Percentiles rank a stretch among this genome's conserved stretches.
Evolutionary conservation across 495 filamentous ascomycete genomes (phyloP).

Genomic region (Tuber microsphaerosporum): DNA sequence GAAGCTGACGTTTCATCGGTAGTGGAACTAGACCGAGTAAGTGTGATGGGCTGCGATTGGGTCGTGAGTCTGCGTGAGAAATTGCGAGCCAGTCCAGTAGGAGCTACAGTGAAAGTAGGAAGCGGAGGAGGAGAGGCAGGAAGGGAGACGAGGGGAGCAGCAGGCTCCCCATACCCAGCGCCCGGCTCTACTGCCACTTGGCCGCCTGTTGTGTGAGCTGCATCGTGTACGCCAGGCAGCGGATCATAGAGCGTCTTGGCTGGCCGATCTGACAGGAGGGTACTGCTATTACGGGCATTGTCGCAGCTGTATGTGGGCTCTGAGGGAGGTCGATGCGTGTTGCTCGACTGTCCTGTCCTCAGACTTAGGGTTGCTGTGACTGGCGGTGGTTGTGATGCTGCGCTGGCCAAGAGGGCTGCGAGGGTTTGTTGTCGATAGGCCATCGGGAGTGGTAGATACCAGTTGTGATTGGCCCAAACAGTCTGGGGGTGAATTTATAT

Average conservation of each 20-base stretch:
- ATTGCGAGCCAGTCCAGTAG: not conserved
- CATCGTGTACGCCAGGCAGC: not conserved
- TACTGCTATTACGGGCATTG: slow-evolving; percentile 4
- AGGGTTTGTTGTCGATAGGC: slow-evolving; percentile 1
- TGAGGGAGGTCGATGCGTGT: slow-evolving; percentile 2
- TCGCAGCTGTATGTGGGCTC: not conserved
- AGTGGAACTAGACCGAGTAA: not conserved
- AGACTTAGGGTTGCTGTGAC: not conserved
- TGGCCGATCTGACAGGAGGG: slow-evolving; percentile 1
- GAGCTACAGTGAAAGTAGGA: not conserved
- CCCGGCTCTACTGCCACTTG: slow-evolving; percentile 2
- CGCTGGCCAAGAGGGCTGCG: not conserved
- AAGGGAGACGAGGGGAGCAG: not conserved
- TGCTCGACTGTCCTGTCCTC: not conserved
- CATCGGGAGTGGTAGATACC: not conserved
- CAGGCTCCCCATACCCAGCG: not conserved
- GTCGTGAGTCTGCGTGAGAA: not conserved
- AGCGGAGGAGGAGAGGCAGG: not conserved
- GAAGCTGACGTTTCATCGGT: slow-evolving; percentile 2
- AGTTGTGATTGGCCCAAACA: not conserved
- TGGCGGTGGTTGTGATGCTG: not conserved
- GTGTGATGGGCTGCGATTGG: not conserved
- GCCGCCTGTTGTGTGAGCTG: slow-evolving; percentile 1
- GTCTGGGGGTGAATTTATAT: not conserved
- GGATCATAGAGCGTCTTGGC: not conserved